Evolutionary conservation across 179 eudicot species (phyloP).

Genomic region (Drosera spatulata): DNA sequence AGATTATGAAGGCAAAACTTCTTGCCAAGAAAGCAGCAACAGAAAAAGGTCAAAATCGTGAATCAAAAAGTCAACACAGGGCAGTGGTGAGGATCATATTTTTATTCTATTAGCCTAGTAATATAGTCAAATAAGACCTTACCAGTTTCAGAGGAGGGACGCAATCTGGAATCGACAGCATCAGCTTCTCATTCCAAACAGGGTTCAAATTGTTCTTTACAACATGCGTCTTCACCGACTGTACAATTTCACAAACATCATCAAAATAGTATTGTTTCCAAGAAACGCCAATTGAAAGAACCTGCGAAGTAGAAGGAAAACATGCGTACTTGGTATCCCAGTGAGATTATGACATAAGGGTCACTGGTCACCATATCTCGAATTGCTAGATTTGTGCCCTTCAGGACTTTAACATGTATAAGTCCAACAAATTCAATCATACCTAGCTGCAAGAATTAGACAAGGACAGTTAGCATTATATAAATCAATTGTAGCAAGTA

Average conservation of each 20-base stretch:
- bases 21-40: background rate
- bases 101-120: background rate
- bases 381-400: constrained; percentile 86
- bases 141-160: constrained; percentile 88
- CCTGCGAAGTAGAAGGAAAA: background rate
- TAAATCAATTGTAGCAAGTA: too few relatives aligned
- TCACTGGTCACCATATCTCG: constrained; percentile 92
- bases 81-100: background rate
- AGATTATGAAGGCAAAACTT: too few relatives aligned
- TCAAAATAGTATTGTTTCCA: background rate
- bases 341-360: constrained; percentile 79
- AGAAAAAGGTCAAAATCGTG: background rate
- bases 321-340: constrained; percentile 77
- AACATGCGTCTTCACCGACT: constrained; percentile 91
- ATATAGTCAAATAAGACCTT: constrained; percentile 13
- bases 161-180: constrained; percentile 85
- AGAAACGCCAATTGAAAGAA: background rate
- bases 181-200: constrained; percentile 90
- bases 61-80: too few relatives aligned
- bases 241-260: constrained; percentile 22
- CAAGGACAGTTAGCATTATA: too few relatives aligned
- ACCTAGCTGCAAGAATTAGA: constrained; percentile 52
- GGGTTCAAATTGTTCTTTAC: constrained; percentile 91
- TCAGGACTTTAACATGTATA: constrained; percentile 78
- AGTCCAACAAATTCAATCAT: constrained; percentile 94